Evolutionary conservation across 2,329 filamentous ascomycete species (phyloP).

Genomic region (Stylonectria norvegica): DNA sequence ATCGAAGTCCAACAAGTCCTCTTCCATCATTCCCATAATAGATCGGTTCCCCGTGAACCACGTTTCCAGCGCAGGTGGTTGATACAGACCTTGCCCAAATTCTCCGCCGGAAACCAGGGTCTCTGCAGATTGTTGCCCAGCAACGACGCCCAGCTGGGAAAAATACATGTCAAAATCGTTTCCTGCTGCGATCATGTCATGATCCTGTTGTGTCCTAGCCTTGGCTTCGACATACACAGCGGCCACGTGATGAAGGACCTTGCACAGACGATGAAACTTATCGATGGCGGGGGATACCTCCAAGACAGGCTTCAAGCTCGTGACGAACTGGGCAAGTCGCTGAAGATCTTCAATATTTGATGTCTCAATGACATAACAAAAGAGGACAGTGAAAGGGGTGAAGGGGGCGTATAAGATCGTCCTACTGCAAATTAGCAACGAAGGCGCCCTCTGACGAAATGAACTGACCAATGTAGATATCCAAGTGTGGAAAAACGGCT

Average conservation of each 20-base stretch:
- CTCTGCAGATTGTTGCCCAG: not conserved
- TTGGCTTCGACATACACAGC: slow-evolving; percentile 1
- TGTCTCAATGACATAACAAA: slow-evolving; percentile 8
- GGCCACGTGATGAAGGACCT: slow-evolving; percentile 2
- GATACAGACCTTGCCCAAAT: not conserved
- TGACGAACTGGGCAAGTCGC: slow-evolving; percentile 1
- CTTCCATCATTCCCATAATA: slow-evolving; percentile 8
- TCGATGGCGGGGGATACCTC: slow-evolving; percentile 3
- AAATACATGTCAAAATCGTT: slow-evolving; percentile 6
- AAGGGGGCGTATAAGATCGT: slow-evolving; percentile 4
- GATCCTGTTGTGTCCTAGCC: slow-evolving; percentile 1
- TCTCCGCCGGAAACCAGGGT: not conserved
- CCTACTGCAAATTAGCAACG: not conserved
- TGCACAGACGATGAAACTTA: slow-evolving; percentile 6
- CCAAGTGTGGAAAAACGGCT: slow-evolving; percentile 1
- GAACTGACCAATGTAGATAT: slow-evolving; percentile 4
- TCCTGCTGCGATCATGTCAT: slow-evolving; percentile 2
- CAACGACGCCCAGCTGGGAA: slow-evolving; percentile 2
- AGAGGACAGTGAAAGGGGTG: slow-evolving; percentile 4
- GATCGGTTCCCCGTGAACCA: slow-evolving; percentile 4
- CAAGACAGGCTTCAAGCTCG: not conserved
- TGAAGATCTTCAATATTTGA: slow-evolving; percentile 2
- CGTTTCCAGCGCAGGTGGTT: slow-evolving; percentile 1
- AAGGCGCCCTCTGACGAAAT: not conserved
- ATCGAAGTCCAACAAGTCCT: slow-evolving; percentile 4